Base-by-base conservation (phyloP, 1,139 yeast genomes). In the Kurtzmaniella quercitrusa region DNA sequence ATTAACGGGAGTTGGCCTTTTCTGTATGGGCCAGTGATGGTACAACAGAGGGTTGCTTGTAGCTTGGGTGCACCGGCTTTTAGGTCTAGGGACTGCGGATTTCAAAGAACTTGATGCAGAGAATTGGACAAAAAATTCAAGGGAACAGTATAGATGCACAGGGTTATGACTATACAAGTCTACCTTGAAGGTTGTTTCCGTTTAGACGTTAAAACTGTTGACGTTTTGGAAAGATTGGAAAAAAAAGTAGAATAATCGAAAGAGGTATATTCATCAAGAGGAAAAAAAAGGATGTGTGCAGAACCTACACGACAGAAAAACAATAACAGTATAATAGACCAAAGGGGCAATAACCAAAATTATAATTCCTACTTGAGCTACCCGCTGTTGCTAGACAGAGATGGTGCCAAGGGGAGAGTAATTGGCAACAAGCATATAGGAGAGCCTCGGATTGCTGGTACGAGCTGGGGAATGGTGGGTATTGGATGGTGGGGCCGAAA, bases 361-460 rank as follows among this genome's bases (percentile, higher is more conserved):
- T 27, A 6, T 7, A 27, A 27, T 11, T 11, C 10, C 31, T 27
- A 27, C 31, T 27, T 27, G 4, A 7, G 31, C 31, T 27, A n/a
- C 31, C n/a, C 31, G 31, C 14, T 27, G 5, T 11, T 27, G 31
- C 31, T 27, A 27, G 31, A 27, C 31, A 27, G 4, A 7, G 31
- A 27, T n/a, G 31, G n/a, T n/a, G 31, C 31, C 31, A 27, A 27
- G 31, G 31, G 31, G 31, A 27, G 31, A 27, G 31, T 27, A 27
- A 10, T 10, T 27, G 31, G 31, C 31, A 27, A 27, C 31, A 27
- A 7, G 5, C 10, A 27, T n/a, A 27, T 27, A 10, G 31, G 31
- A 10, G 31, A n/a, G 31, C 31, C n/a, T 27, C 31, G 31, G 31
- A 27, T n/a, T 4, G n/a, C 14, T 6, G 5, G 31, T n/a, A 27